Base-by-base conservation (phyloP, 2,329 filamentous ascomycete genomes). In the Pseudocercospora vitis region DNA sequence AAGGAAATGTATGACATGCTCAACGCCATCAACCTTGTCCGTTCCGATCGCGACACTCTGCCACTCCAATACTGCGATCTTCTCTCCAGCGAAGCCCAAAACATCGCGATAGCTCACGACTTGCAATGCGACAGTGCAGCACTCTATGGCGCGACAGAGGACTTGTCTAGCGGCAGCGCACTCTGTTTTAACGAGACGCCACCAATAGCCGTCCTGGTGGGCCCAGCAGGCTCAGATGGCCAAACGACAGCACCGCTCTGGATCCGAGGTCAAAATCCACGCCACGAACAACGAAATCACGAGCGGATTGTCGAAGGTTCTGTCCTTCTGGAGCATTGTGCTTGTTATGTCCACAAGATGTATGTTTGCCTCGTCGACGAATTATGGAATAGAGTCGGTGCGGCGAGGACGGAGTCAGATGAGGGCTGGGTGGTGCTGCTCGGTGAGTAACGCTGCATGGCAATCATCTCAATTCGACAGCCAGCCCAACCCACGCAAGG, bases 351-450 rank as follows among this genome's bases (percentile, higher is more conserved):
- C n/a, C 42, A 49, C 24, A 53, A 48, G n/a, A 44, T 56, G 45
- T 56, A 45, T 21, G 46, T 45, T 11, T 50, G 50, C 29, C 52
- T 56, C 19, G 52, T 33, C 14, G 54, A 53, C 16, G 54, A 49
- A 7, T 29, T 39, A 9, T 56, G 54, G 50, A 49, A 19, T 7
- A 23, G 11, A 4, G 24, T 53, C 11, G 54, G 54, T 14, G 28
- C 53, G 46, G 50, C 45, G n/a, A 56, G 50, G 37, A 56, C 54
- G 6, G 23, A 51, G 19, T 39, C 48, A 35, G 54, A 56, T 33
- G 37, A 48, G 8, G 32, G 53, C 31, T 56, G 49, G 54, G 54
- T 56, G 14, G 50, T 53, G 3, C 19, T 56, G 5, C 50, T 56
- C 21, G 37, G 37, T n/a, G 37, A 42, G 16, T 11, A 37, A 19